Percentiles rank a stretch among this genome's conserved stretches.
Evolutionary conservation across 2,329 filamentous ascomycete species (phyloP).

Genomic region (Colletotrichum sublineola): DNA sequence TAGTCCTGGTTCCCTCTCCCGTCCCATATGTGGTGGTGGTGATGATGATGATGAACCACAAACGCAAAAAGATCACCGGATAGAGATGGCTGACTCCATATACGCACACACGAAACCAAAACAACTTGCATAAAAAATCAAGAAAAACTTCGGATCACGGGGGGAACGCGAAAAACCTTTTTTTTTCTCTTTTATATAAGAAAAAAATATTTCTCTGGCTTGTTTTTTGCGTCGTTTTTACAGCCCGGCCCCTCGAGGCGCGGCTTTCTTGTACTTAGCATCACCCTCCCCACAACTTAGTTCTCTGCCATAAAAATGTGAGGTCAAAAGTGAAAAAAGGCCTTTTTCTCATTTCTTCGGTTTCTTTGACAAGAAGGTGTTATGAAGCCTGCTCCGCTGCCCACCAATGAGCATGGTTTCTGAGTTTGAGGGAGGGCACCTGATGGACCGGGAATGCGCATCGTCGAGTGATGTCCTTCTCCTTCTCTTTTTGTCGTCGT

Average conservation of each 20-base stretch:
- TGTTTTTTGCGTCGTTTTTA: constrained; percentile 32
- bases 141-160: constrained; percentile 27
- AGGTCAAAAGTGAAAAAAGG: not conserved
- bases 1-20: not conserved
- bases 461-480: not conserved
- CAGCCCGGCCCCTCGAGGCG: constrained; percentile 29
- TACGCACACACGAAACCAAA: constrained; percentile 21
- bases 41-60: not conserved
- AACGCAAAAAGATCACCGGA: not conserved
- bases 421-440: not conserved
- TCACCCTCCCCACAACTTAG: constrained; percentile 3
- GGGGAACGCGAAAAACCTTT: constrained; percentile 21
- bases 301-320: constrained; percentile 32
- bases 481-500: not conserved
- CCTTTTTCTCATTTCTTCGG: constrained; percentile 7
- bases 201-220: constrained; percentile 24
- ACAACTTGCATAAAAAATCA: constrained; percentile 25
- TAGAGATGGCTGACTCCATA: constrained; percentile 8
- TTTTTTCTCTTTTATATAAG: not conserved
- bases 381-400: not conserved
- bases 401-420: not conserved
- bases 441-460: not conserved
- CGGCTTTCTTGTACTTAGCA: constrained; percentile 42
- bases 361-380: not conserved
- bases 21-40: not conserved